Conservation (phyloP, 805 yeast genomes). For the Sugiyamaella mastotermitis region DNA sequence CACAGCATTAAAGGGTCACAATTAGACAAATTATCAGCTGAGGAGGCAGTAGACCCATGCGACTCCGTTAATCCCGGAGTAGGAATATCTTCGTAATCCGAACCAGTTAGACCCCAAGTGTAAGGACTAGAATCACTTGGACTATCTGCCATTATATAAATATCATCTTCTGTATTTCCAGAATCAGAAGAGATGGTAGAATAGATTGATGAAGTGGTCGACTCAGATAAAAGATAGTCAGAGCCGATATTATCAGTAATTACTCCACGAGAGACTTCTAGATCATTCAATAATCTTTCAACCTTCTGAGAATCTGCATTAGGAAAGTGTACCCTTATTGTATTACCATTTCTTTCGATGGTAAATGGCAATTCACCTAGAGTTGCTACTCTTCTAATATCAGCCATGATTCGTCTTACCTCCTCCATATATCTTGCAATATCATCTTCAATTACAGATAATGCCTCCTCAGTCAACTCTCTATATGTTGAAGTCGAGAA, state of each 20-base stretch:
- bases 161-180: not conserved
- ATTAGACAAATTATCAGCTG: conserved; percentile 1
- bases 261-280: conserved; percentile 53
- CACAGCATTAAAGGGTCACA: no score
- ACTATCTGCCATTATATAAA: not conserved
- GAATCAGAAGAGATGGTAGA: conserved; percentile 4
- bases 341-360: conserved; percentile 33
- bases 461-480: conserved; percentile 39
- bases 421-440: conserved; percentile 24
- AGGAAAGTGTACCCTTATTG: conserved; percentile 60
- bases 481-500: conserved; percentile 36
- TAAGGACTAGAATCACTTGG: not conserved
- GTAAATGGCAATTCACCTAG: conserved; percentile 65
- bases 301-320: conserved; percentile 57
- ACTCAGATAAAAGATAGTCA: conserved; percentile 3
- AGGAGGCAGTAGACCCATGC: conserved; percentile 5
- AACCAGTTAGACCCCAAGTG: conserved; percentile 5
- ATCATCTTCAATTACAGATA: conserved; percentile 35
- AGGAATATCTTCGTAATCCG: conserved; percentile 8
- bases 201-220: not conserved
- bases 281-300: conserved; percentile 50
- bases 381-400: conserved; percentile 40
- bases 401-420: conserved; percentile 38
- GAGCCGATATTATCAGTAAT: conserved; percentile 29
- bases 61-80: conserved; percentile 14